Percentiles rank a stretch among this genome's conserved stretches.
Conservation (phyloP, 352 stramenopile species). For the Globisporangium camurandrum region DNA sequence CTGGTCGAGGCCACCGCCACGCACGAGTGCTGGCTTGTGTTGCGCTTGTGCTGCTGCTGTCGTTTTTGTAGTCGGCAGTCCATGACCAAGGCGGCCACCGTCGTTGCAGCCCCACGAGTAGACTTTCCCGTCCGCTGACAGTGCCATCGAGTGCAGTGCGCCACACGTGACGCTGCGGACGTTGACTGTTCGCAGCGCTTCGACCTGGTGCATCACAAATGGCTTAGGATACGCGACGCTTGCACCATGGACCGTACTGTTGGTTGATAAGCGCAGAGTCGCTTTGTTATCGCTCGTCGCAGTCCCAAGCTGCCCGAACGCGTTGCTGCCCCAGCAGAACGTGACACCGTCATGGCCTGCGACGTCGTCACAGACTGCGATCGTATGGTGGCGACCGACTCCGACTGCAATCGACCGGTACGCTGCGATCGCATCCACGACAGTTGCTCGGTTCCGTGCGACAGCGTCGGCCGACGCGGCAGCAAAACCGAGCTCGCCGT, state of each 20-base stretch:
- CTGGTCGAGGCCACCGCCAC: slow-evolving; percentile 21
- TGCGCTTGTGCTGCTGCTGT: slow-evolving; percentile 2
- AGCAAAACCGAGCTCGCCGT: slow-evolving; percentile 64
- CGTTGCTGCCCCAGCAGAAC: slow-evolving; percentile 72
- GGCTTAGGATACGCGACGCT: slow-evolving; percentile 34
- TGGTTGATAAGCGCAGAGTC: not conserved
- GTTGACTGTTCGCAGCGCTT: slow-evolving; percentile 30
- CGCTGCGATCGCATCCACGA: slow-evolving; percentile 44
- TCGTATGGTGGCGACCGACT: slow-evolving; percentile 52
- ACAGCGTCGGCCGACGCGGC: slow-evolving; percentile 37
- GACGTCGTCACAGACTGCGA: slow-evolving; percentile 63
- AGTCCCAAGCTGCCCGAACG: slow-evolving; percentile 57
- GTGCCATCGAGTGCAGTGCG: slow-evolving; percentile 85
- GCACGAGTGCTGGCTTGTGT: slow-evolving; percentile 26
- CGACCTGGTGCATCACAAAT: slow-evolving; percentile 50
- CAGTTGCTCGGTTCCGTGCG: slow-evolving; percentile 39
- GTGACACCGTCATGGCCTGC: slow-evolving; percentile 54
- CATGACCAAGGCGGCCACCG: slow-evolving; percentile 51
- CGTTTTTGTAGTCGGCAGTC: slow-evolving; percentile 8
- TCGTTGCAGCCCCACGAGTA: slow-evolving; percentile 94
- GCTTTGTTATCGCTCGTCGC: slow-evolving; percentile 2
- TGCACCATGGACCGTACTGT: slow-evolving; percentile 9
- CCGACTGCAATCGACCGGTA: slow-evolving; percentile 49
- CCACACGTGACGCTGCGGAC: slow-evolving; percentile 85
- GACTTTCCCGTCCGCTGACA: slow-evolving; percentile 79